Evolutionary conservation across 768 basidiomycete genomes (phyloP), one percentile per base, ranked within the genome.

Genomic region (Aureoboletus auriporus): DNA sequence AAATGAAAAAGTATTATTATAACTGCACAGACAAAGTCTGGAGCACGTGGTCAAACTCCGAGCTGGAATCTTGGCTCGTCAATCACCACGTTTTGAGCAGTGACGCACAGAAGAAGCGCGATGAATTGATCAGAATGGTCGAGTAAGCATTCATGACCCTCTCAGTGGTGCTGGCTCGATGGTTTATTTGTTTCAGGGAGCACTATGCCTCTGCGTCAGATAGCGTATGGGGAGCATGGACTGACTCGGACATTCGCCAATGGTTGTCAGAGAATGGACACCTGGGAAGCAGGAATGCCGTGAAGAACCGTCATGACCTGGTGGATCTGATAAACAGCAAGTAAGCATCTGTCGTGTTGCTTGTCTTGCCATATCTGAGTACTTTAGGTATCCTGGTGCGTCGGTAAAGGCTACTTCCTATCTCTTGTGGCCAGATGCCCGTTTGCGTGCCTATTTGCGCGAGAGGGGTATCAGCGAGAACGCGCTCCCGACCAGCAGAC

Each of bases 361-460:
- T 10, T 16, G 2, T 4, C 27, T 29, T 12, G 8, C 35, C 13
- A 4, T 23, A 11, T 7, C 35, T 39, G 39, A 61, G 40, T 20
- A 23, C 14, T 27, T 30, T 55, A 89, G 80, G 62, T 83, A 80
- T 59, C 73, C 73, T 46, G 78, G 83, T 44, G 63, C 65, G 42
- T 61, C 63, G n/a, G 44, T 57, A 6, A 68, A 71, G 31, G 75
- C 76, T 1, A 74, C 83, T 3, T 71, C 80, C 3, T 96, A 95
- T 69, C 72, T 94, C 42, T 76, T 78, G 9, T 98, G 95, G 95
- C 89, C 91, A 11, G 94, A 97, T 60, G 89, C 93, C 4, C 79
- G 94, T 29, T 81, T 98, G 26, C 84, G 93, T 39, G 92, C 88
- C 2, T 96, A 89, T 68, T 77, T 97, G 16, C 78, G 92, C 38